Percentiles rank a stretch among this genome's conserved stretches.
phyloP scores from a whole-genome alignment of 768 basidiomycete genomes.

The Trametes cingulata region DNA sequence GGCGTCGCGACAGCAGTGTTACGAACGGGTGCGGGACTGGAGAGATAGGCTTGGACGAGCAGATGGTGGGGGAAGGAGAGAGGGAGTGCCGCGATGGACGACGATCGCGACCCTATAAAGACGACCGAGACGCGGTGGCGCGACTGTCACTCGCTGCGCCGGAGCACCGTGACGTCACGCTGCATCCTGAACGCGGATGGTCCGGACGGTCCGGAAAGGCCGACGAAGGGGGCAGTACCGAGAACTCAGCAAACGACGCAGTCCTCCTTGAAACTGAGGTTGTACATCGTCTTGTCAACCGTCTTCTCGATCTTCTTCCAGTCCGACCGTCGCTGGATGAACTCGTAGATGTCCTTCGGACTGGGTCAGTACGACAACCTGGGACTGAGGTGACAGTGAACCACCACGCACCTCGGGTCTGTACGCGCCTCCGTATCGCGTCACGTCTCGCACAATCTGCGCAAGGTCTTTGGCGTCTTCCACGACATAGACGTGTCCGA shows the following conservation, averaged over 20 bases:
- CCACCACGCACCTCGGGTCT: constrained; percentile 73
- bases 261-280: constrained; percentile 90
- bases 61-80: not conserved
- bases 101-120: not conserved
- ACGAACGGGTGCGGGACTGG: not conserved
- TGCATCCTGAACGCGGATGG: not conserved
- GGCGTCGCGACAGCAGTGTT: constrained; percentile 11
- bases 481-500: constrained; percentile 95
- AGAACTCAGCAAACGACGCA: constrained; percentile 43
- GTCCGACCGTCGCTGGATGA: constrained; percentile 90
- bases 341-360: constrained; percentile 88
- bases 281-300: constrained; percentile 95
- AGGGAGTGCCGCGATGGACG: not conserved
- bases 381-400: not conserved
- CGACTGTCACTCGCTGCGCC: constrained; percentile 7
- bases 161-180: constrained; percentile 10
- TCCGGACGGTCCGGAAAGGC: not conserved
- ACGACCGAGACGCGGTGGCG: not conserved
- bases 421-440: constrained; percentile 93
- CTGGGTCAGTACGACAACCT: not conserved
- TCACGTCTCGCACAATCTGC: constrained; percentile 93
- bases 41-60: not conserved
- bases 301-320: constrained; percentile 99
- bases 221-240: not conserved
- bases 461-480: constrained; percentile 96